phyloP scores from a whole-genome alignment of 2,329 filamentous ascomycete species.

The Aspergillus costaricaensis region DNA sequence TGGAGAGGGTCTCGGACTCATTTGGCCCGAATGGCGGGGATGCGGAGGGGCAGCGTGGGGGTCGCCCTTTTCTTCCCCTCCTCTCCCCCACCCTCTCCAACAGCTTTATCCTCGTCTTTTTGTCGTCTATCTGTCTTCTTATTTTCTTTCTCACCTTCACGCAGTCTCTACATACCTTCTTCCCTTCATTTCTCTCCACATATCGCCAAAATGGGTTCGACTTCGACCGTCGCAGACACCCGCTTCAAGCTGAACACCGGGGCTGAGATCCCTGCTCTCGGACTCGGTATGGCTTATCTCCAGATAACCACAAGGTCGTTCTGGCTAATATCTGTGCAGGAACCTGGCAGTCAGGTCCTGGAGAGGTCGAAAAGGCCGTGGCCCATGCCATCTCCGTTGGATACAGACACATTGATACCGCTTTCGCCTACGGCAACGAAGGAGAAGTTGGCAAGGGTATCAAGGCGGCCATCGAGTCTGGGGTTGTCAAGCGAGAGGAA shows the following conservation, averaged over 20 bases:
- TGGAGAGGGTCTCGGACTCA: constrained; percentile 20
- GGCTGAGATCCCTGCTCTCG: constrained; percentile 63
- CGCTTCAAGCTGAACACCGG: constrained; percentile 66
- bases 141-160: not conserved
- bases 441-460: constrained; percentile 78
- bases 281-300: constrained; percentile 54
- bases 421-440: constrained; percentile 59
- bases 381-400: constrained; percentile 55
- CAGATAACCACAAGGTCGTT: not conserved
- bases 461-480: constrained; percentile 68
- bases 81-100: not conserved
- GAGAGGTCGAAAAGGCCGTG: constrained; percentile 61
- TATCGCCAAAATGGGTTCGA: constrained; percentile 2
- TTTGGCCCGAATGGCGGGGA: constrained; percentile 8
- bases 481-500: constrained; percentile 72
- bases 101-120: constrained; percentile 2
- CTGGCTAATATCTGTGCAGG: constrained; percentile 41
- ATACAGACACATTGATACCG: constrained; percentile 46
- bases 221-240: constrained; percentile 43
- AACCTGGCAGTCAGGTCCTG: constrained; percentile 65
- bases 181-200: not conserved
- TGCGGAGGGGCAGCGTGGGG: not conserved
- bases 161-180: not conserved
- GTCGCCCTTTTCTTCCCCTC: not conserved
- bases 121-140: not conserved